These are phyloP conservation scores for Penicillium sp. DNA, from an alignment of 2,329 filamentous ascomycete species.

Conservation along the genomic window DNA sequence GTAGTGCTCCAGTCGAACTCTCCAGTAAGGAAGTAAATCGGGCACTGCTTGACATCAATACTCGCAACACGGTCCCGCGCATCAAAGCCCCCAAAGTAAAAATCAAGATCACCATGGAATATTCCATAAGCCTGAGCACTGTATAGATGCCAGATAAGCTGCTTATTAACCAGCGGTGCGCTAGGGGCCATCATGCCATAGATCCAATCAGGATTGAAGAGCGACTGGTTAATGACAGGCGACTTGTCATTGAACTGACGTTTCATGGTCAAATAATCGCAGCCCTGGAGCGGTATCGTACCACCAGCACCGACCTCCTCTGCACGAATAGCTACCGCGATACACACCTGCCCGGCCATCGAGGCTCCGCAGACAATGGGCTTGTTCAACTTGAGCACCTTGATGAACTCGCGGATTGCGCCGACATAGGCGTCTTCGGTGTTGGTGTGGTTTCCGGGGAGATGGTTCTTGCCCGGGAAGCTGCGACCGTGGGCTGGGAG, in stretches of 20 bases:
- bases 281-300: background rate
- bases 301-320: background rate
- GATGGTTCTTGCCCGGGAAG: background rate
- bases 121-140: slow-evolving; percentile 5
- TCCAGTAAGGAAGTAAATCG: slow-evolving; percentile 2
- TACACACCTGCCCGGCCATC: slow-evolving; percentile 1
- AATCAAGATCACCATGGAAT: slow-evolving; percentile 8
- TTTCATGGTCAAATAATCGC: background rate
- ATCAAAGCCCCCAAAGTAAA: slow-evolving; percentile 6
- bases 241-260: background rate
- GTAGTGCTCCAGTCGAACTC: slow-evolving; percentile 11
- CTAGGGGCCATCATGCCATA: slow-evolving; percentile 4
- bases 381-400: background rate
- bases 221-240: background rate
- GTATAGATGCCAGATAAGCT: slow-evolving; percentile 5
- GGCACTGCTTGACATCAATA: slow-evolving; percentile 1
- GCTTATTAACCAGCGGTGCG: background rate
- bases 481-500: background rate
- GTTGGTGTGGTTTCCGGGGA: background rate
- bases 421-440: background rate
- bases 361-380: background rate
- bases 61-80: background rate
- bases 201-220: slow-evolving; percentile 6
- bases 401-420: background rate
- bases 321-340: background rate